Base-by-base conservation (phyloP, 2,329 filamentous ascomycete species). In the Calonectria montana region DNA sequence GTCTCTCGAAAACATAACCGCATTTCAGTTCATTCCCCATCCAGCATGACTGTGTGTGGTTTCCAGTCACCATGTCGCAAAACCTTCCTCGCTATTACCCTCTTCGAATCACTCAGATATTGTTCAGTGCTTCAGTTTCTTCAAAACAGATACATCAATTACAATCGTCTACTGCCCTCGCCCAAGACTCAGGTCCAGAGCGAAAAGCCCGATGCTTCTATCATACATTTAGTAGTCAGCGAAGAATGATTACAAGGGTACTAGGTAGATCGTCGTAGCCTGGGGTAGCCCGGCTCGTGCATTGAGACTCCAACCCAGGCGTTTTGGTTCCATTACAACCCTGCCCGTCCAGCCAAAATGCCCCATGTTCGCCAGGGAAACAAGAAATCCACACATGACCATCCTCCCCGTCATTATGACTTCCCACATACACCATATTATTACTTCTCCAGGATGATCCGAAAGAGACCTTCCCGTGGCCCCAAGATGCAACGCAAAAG, bases 201-300 rank as follows among this genome's bases (percentile, higher is more conserved):
- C 37, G 72, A 74, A 66, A 71, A 48, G 39, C 62, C 27, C 50
- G 61, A 71, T 70, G 64, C 69, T 76, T 77, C 74, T 79, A 79
- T 79, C 77, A 78, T 79, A 79, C 78, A 77, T 75, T 37, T 41
- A 67, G 65, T 67, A 78, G 67, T 67, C 72, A 73, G 73, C 78
- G 75, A 79, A 79, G 67, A 76, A 75, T 78, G 75, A 79, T 79
- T 79, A 79, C 75, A 79, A 79, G 77, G 76, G 77, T 79, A 73
- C 75, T 79, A 79, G 73, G 76, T 78, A 78, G 74, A 77, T 79
- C 72, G 72, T 79, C 78, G 72, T 79, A 75, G 75, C 75, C 77
- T 73, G 70, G 74, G 73, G 68, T 72, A 35, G 71, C 70, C 69
- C 63, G 70, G 65, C 70, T 74, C 50, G 35, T 35, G 65, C 68